Evolutionary conservation across 305 asterid species (phyloP).

Genomic region (Fraxinus baroniana): DNA sequence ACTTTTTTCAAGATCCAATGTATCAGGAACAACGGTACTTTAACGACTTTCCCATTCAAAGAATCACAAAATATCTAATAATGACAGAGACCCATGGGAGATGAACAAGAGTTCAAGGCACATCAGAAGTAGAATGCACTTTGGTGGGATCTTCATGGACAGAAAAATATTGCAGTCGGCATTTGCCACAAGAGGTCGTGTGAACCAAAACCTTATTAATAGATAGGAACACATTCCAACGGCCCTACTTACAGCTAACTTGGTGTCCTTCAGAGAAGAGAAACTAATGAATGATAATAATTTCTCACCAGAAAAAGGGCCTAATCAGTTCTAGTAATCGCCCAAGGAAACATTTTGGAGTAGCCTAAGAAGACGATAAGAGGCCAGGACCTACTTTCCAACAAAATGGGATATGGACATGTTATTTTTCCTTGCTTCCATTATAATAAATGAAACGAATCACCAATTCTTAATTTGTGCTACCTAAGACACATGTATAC

Average conservation of each 20-base stretch:
- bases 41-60: neutral
- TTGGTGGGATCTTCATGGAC: too few species aligned
- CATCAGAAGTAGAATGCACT: too few species aligned
- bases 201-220: too few species aligned
- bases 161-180: too few species aligned
- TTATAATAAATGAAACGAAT: neutral
- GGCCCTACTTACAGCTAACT: neutral
- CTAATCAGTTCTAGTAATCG: neutral
- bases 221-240: neutral
- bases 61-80: slow-evolving; percentile 19
- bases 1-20: neutral
- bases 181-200: too few species aligned
- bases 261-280: slow-evolving; percentile 6
- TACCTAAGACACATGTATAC: neutral
- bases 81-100: neutral
- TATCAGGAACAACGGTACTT: neutral
- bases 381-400: neutral
- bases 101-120: neutral
- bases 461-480: neutral
- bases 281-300: neutral
- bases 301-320: neutral
- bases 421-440: neutral
- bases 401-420: neutral
- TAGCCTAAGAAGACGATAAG: neutral
- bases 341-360: neutral